Evolutionary conservation across 129 eudicot genomes (phyloP).

Genomic region (Calendula officinalis): DNA sequence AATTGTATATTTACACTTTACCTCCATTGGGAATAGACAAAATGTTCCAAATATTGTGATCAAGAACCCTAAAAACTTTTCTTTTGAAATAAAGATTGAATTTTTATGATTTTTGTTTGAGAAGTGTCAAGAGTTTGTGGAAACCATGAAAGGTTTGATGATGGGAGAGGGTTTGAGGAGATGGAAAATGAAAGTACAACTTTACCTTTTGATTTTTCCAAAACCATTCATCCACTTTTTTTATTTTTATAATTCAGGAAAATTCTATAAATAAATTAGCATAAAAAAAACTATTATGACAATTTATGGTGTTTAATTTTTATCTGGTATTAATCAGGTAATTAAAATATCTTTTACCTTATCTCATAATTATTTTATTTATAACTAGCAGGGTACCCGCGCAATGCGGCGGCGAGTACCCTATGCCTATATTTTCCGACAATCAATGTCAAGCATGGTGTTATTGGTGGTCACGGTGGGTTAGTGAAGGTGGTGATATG

Average conservation of each 20-base stretch:
- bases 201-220: conserved; percentile 41
- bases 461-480: too few species aligned
- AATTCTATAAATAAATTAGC: too few species aligned
- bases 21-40: conserved; percentile 29
- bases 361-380: too few species aligned
- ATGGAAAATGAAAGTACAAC: conserved; percentile 26
- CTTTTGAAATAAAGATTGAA: not conserved
- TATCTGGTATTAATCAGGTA: too few species aligned
- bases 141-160: conserved; percentile 20
- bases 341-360: too few species aligned
- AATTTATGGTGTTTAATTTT: too few species aligned
- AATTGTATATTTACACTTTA: not conserved
- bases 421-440: too few species aligned
- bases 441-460: too few species aligned
- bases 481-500: too few species aligned
- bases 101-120: conserved; percentile 7
- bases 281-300: too few species aligned
- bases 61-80: conserved; percentile 18
- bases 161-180: conserved; percentile 26
- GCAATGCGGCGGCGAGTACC: too few species aligned
- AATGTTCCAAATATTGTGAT: conserved; percentile 20
- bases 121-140: conserved; percentile 1
- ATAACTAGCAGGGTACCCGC: too few species aligned
- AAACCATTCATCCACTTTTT: conserved; percentile 28
- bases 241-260: not conserved